Evolutionary conservation across 257 asterid genomes (phyloP), one percentile per base, ranked within the genome.

Genomic region (Solanum ahanhuiri): DNA sequence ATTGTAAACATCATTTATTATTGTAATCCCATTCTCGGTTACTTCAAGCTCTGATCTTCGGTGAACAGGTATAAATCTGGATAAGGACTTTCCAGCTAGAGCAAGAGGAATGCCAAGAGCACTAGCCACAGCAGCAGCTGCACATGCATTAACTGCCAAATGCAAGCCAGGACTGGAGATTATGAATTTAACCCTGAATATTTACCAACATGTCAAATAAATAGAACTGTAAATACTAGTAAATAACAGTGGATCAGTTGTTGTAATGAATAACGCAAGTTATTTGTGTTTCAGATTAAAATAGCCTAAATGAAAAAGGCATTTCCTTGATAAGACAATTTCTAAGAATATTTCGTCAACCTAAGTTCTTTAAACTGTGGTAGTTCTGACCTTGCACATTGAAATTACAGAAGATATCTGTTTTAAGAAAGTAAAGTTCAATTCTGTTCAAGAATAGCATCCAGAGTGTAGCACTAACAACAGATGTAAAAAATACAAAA

Each of bases 81-180:
- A 28, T 28, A 28, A 28, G 30, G 30, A 7, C 12, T 88, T 76
- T 87, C 85, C 91, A 3, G 73, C 86, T 45, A 85, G 67, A 83
- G 89, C 28, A 66, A 90, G 91, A 82, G 89, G 85, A 86, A 88
- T 81, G 30, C 90, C 90, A 57, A 88, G 54, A 28, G 83, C 70
- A 82, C 85, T 90, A 23, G 90, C 90, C n/a, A 90, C 86, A 33
- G 92, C 88, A 51, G 92, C 92, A 18, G 89, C 92, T 72, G 91
- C 91, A 85, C 92, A 88, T 85, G 92, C 91, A 35, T 90, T 88
- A 5, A 51, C 17, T 48, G 90, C 88, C 75, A 90, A 79, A 88
- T 90, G 92, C 64, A 82, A 76, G 35, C 91, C 91, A 75, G 91
- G 91, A 51, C 91, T 85, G 34, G 87, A 37, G 30, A 90, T 66